A percentile compares a stretch with the other conserved stretches of the same genome.
These are phyloP conservation scores for Starmera stellimalicola DNA, from an alignment of 1,139 yeast species.

Conservation along the genomic window DNA sequence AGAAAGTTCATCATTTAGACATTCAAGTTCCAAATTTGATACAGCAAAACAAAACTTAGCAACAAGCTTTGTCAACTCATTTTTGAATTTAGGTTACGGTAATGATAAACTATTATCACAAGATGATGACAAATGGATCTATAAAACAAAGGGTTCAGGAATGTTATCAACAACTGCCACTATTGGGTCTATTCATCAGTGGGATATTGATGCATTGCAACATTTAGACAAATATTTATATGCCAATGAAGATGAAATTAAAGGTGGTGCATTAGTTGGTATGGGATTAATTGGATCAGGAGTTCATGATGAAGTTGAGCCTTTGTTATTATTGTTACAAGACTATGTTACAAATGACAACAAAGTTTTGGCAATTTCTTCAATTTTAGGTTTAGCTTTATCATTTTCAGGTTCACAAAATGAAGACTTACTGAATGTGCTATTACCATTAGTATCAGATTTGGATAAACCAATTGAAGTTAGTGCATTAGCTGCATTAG, in stretches of 20 bases:
- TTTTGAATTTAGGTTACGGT: constrained; percentile 86
- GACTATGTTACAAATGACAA: constrained; percentile 59
- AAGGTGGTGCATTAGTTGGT: constrained; percentile 95
- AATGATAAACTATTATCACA: constrained; percentile 74
- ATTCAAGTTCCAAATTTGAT: constrained; percentile 61
- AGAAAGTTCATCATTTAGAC: constrained; percentile 48
- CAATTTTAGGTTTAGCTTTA: constrained; percentile 85
- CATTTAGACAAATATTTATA: constrained; percentile 82
- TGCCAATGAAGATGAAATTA: constrained; percentile 76
- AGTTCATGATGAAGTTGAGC: constrained; percentile 93
- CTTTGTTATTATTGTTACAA: constrained; percentile 76
- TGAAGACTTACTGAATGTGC: constrained; percentile 67
- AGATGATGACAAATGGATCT: constrained; percentile 72
- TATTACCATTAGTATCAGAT: constrained; percentile 85
- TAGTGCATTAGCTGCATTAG: constrained; percentile 79
- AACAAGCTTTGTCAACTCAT: constrained; percentile 88
- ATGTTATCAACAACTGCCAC: constrained; percentile 94
- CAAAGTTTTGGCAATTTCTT: constrained; percentile 59
- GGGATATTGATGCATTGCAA: constrained; percentile 93
- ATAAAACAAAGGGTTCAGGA: constrained; percentile 86
- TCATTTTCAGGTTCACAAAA: constrained; percentile 94
- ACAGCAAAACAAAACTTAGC: constrained; percentile 95
- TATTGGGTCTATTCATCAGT: constrained; percentile 80
- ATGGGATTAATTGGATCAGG: constrained; percentile 92
- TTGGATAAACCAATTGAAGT: constrained; percentile 66